Evolutionary conservation across 2,329 filamentous ascomycete species (phyloP).

Genomic region (Trichoderma asperellum): DNA sequence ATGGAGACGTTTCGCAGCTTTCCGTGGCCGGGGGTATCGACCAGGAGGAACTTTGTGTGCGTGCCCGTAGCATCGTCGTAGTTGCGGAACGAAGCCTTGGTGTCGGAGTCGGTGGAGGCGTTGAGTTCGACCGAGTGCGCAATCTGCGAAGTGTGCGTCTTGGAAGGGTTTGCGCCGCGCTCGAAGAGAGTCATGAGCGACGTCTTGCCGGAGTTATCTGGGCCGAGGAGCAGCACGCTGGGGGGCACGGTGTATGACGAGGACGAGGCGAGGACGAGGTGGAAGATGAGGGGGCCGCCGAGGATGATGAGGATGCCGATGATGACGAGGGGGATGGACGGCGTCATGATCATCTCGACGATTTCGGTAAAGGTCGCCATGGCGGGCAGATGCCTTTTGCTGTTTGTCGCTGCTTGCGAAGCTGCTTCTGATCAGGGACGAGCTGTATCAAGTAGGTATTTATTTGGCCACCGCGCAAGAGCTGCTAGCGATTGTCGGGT

Average conservation of each 20-base stretch:
- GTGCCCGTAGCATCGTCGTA: constrained; percentile 58
- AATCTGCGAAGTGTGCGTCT: constrained; percentile 61
- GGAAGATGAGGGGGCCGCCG: constrained; percentile 74
- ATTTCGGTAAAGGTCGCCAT: constrained; percentile 48
- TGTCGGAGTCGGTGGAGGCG: constrained; percentile 52
- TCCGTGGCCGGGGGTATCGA: constrained; percentile 93
- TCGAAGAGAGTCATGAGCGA: constrained; percentile 77
- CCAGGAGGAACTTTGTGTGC: constrained; percentile 72
- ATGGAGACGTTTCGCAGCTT: constrained; percentile 80
- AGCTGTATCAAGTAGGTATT: not conserved
- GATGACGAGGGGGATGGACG: constrained; percentile 65
- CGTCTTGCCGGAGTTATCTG: constrained; percentile 85
- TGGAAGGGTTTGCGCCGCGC: constrained; percentile 51
- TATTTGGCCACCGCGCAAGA: not conserved
- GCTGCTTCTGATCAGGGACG: not conserved
- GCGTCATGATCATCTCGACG: constrained; percentile 60
- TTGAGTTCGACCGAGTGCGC: constrained; percentile 59
- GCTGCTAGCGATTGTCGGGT: not conserved
- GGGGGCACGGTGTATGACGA: constrained; percentile 69
- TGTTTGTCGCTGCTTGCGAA: not conserved
- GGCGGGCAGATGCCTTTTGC: constrained; percentile 28
- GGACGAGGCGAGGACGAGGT: constrained; percentile 71
- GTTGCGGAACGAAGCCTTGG: constrained; percentile 54
- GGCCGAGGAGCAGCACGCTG: constrained; percentile 79
- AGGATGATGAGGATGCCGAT: constrained; percentile 73